Evolutionary conservation across 202 grass and related monocot genomes (phyloP).

Genomic region (Schoenoplectus tabernaemontani): DNA sequence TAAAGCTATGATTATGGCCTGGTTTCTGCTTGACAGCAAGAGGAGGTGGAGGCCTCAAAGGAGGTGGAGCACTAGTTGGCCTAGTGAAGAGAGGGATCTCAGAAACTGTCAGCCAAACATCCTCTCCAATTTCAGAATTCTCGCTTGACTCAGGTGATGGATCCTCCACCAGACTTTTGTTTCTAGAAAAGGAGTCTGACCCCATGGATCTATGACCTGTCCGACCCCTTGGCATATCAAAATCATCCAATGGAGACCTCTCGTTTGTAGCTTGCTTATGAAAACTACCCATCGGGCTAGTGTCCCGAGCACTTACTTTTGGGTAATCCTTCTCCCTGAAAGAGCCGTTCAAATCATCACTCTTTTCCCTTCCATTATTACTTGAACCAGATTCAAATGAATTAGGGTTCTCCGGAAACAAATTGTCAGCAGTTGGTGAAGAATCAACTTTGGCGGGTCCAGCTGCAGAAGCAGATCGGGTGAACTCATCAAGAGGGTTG

Average conservation of each 20-base stretch:
- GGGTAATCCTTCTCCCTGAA: conserved; percentile 37
- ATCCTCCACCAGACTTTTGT: conserved; percentile 36
- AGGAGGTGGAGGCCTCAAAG: conserved; percentile 63
- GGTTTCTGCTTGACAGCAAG: conserved; percentile 39
- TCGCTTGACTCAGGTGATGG: conserved; percentile 53
- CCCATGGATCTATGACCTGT: conserved; percentile 36
- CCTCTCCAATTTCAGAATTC: conserved; percentile 47
- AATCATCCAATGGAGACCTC: conserved; percentile 40
- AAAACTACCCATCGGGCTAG: conserved; percentile 40
- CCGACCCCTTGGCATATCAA: conserved; percentile 36
- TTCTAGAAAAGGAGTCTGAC: conserved; percentile 33
- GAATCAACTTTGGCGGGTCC: conserved; percentile 29
- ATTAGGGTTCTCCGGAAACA: conserved; percentile 38
- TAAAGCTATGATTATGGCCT: conserved; percentile 41
- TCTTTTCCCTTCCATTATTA: conserved; percentile 32
- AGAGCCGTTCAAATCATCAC: conserved; percentile 28
- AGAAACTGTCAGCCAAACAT: conserved; percentile 89
- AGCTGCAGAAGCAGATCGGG: no score
- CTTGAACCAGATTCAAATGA: conserved; percentile 41
- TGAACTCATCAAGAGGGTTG: conserved; percentile 44
- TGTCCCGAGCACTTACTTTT: conserved; percentile 33
- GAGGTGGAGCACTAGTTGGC: conserved; percentile 75
- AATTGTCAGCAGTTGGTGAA: conserved; percentile 30
- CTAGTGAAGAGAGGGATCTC: conserved; percentile 90
- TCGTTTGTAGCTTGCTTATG: conserved; percentile 33